Percentiles rank a stretch among this genome's conserved stretches.
phyloP scores from a whole-genome alignment of 2,329 filamentous ascomycete genomes.

The Sclerotinia trifoliorum region DNA sequence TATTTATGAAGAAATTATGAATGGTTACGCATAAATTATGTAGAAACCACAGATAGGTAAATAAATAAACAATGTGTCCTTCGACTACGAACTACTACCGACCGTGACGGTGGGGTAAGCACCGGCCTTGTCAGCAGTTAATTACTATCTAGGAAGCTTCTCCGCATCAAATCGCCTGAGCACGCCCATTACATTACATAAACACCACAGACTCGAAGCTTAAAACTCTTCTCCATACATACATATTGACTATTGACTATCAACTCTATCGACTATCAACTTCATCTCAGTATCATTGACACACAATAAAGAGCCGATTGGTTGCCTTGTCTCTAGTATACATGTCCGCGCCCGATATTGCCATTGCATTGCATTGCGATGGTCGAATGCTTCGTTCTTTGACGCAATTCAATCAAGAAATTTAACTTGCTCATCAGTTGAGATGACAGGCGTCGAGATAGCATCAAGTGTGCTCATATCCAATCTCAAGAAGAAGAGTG shows the following conservation, averaged over 20 bases:
- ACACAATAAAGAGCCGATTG: not conserved
- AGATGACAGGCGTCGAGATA: not conserved
- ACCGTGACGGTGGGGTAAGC: not conserved
- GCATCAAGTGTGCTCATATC: not conserved
- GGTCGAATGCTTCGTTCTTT: not conserved
- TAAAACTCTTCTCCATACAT: not conserved
- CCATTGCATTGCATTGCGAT: too few species aligned
- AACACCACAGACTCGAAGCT: not conserved
- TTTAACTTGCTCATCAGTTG: not conserved
- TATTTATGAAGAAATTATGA: not conserved
- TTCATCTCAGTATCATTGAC: not conserved
- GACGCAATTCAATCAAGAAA: not conserved
- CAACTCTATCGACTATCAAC: not conserved
- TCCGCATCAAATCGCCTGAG: not conserved
- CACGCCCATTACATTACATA: conserved; percentile 5
- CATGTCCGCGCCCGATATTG: not conserved
- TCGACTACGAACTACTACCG: too few species aligned
- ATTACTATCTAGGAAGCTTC: conserved; percentile 1
- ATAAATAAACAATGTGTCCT: too few species aligned
- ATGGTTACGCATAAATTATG: too few species aligned
- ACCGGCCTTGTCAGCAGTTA: not conserved
- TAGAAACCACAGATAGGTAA: too few species aligned
- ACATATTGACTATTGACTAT: not conserved
- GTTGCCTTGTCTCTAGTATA: not conserved
- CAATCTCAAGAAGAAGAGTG: not conserved